Conservation (phyloP, 2,329 filamentous ascomycete genomes). For the Colletotrichum sublineola region DNA sequence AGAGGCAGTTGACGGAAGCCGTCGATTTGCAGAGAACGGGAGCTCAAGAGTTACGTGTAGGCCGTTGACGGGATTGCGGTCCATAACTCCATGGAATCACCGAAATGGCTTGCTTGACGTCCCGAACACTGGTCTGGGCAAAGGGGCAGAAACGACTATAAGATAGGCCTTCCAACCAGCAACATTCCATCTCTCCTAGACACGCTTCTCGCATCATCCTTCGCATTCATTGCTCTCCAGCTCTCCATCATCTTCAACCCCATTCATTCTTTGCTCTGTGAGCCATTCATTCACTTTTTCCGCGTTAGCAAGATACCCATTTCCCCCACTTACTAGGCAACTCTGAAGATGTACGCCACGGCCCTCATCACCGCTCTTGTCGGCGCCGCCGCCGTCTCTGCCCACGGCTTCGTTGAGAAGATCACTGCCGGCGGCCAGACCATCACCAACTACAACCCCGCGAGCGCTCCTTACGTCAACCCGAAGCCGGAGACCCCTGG, state of each 20-base stretch:
- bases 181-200: not conserved
- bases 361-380: constrained; percentile 43
- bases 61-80: constrained; percentile 28
- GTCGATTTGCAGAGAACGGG: not conserved
- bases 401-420: constrained; percentile 50
- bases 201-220: constrained; percentile 33
- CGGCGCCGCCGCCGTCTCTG: constrained; percentile 47
- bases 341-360: constrained; percentile 39
- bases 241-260: constrained; percentile 20
- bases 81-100: constrained; percentile 23
- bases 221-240: constrained; percentile 38
- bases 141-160: constrained; percentile 22
- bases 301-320: constrained; percentile 5
- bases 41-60: not conserved
- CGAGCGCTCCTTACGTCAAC: constrained; percentile 44
- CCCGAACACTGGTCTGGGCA: constrained; percentile 15
- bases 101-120: constrained; percentile 1
- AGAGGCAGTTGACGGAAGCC: not conserved
- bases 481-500: constrained; percentile 48
- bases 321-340: not conserved
- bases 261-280: constrained; percentile 41
- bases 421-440: constrained; percentile 49
- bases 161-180: constrained; percentile 21
- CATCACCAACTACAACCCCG: constrained; percentile 49
- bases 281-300: constrained; percentile 36